Percentiles rank a stretch among this genome's conserved stretches.
phyloP scores from a whole-genome alignment of 192 early-diverging fungal species.

The Chytriomyces confervae region DNA sequence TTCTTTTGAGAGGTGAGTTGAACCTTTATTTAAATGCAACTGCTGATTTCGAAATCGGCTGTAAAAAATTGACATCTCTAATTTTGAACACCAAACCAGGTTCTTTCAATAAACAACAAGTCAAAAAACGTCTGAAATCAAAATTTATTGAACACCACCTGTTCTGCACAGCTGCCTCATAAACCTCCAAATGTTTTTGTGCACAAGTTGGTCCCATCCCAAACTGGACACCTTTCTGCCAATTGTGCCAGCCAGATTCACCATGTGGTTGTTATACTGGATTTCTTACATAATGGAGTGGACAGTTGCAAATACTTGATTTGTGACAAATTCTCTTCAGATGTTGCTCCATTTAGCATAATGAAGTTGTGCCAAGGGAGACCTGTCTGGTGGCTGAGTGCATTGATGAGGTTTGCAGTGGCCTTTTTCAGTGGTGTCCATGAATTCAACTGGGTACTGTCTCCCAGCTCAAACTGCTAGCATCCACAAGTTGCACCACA shows the following conservation, averaged over 20 bases:
- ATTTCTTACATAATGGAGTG: conserved; percentile 19
- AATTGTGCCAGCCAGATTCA: conserved; percentile 24
- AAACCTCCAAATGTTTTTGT: neutral
- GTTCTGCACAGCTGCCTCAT: no score
- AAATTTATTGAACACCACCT: no score
- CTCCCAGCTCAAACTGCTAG: conserved; percentile 8
- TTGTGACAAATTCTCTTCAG: neutral
- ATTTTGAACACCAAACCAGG: no score
- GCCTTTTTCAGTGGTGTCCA: neutral
- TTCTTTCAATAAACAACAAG: no score
- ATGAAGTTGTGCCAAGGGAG: conserved; percentile 14
- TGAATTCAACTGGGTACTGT: conserved; percentile 25
- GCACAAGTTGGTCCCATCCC: conserved; percentile 15
- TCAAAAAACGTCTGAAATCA: no score
- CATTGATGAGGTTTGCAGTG: conserved; percentile 15
- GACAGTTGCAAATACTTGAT: conserved; percentile 19
- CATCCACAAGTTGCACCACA: conserved; percentile 9
- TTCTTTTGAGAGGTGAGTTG: no score
- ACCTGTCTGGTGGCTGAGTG: conserved; percentile 31
- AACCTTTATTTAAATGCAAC: no score
- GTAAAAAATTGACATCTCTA: no score
- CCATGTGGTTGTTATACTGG: conserved; percentile 35
- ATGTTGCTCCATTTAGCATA: neutral
- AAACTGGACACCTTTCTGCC: conserved; percentile 5
- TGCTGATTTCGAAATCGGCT: no score